A percentile compares a stretch with the other conserved stretches of the same genome.
phyloP scores from a whole-genome alignment of 257 asterid genomes.

The Primulina huaijiensis region DNA sequence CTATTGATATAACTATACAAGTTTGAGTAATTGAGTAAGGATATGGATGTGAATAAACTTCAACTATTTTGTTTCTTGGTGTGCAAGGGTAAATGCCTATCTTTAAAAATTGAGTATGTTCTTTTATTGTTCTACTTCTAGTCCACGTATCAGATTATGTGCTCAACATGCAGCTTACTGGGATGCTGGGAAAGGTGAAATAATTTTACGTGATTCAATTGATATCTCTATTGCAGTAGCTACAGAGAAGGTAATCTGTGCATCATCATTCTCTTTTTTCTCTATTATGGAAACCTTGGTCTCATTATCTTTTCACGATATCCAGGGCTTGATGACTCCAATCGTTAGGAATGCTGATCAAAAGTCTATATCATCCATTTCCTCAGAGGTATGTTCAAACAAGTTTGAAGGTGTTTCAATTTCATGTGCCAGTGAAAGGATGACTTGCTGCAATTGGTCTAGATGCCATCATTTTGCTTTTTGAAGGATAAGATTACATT shows the following conservation, averaged over 20 bases:
- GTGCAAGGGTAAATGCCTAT: constrained; percentile 3
- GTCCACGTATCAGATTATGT: constrained; percentile 17
- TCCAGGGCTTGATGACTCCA: constrained; percentile 98
- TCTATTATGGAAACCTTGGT: constrained; percentile 18
- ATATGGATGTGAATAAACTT: background rate
- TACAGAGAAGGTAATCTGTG: constrained; percentile 78
- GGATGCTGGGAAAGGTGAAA: constrained; percentile 74
- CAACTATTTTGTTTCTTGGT: background rate
- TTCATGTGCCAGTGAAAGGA: background rate
- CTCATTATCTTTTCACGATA: constrained; percentile 22
- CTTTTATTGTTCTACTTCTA: constrained; percentile 5
- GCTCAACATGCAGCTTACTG: constrained; percentile 74
- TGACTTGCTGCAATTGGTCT: background rate
- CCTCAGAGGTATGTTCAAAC: constrained; percentile 60
- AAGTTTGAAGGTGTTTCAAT: constrained; percentile 20
- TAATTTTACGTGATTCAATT: constrained; percentile 67
- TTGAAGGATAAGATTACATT: background rate
- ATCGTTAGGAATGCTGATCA: constrained; percentile 91
- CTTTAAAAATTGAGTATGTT: background rate
- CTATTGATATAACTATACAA: background rate
- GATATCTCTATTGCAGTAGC: constrained; percentile 99
- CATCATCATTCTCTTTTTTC: constrained; percentile 17
- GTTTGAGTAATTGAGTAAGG: background rate
- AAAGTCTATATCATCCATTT: constrained; percentile 89
- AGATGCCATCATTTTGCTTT: background rate